Evolutionary conservation across 345 rosid species (phyloP).

Genomic region (Conringia planisiliqua): DNA sequence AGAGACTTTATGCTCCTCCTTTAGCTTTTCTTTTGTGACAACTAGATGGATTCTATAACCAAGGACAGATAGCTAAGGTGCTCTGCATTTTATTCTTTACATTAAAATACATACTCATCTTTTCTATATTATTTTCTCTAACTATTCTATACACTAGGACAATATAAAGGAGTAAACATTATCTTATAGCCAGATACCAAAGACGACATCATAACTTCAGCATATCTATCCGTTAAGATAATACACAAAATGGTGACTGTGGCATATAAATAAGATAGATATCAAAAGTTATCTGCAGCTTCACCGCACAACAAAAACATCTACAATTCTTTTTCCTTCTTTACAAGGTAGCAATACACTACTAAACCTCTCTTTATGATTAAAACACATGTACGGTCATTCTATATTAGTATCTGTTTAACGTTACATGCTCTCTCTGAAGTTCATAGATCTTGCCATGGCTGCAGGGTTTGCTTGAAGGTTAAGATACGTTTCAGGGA

Average conservation of each 20-base stretch:
- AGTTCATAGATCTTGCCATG: constrained; percentile 56
- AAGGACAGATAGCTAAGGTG: background rate
- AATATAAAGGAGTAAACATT: background rate
- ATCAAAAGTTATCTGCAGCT: constrained; percentile 10
- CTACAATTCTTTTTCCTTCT: background rate
- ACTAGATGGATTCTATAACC: background rate
- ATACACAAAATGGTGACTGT: background rate
- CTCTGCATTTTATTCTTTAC: constrained; percentile 15
- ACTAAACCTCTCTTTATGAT: background rate
- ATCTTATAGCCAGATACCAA: background rate
- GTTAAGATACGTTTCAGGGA: constrained; percentile 30
- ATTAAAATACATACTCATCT: background rate
- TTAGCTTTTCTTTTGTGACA: background rate
- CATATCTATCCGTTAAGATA: background rate
- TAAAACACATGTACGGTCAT: background rate
- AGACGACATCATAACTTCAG: background rate
- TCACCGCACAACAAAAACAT: background rate
- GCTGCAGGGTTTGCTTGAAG: constrained; percentile 80
- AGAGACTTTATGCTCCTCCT: constrained; percentile 4
- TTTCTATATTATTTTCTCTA: background rate
- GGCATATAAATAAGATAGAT: background rate
- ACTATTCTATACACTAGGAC: background rate
- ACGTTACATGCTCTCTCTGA: constrained; percentile 49
- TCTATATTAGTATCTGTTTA: background rate
- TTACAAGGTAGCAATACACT: constrained; percentile 18